These are phyloP conservation scores for Pleodorina starrii DNA, from an alignment of 139 green algal species.

Conservation along the genomic window DNA sequence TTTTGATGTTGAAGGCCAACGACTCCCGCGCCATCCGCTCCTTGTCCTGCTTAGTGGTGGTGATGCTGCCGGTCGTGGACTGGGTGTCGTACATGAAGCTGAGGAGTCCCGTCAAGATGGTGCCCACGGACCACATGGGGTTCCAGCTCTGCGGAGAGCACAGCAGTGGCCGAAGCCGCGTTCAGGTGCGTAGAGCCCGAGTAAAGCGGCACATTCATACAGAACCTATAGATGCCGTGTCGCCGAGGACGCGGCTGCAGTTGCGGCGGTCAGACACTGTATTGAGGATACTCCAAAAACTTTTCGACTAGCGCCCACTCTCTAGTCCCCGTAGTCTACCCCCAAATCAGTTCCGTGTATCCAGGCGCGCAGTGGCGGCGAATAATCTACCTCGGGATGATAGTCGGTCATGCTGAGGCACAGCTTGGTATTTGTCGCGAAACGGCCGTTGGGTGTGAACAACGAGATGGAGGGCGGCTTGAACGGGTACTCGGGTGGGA, in stretches of 20 bases:
- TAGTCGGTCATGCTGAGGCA: conserved; percentile 91
- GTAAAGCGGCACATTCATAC: too few relatives aligned
- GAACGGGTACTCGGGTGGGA: conserved; percentile 83
- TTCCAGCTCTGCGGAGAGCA: conserved; percentile 76
- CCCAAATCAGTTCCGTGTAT: too few relatives aligned
- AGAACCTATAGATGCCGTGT: too few relatives aligned
- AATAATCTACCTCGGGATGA: conserved; percentile 73
- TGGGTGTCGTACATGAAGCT: conserved; percentile 86
- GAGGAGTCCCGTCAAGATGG: conserved; percentile 85
- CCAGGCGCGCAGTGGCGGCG: neutral
- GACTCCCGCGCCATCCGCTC: conserved; percentile 71
- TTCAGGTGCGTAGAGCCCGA: neutral
- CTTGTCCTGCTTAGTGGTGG: conserved; percentile 61
- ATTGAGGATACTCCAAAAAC: neutral
- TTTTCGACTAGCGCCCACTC: neutral
- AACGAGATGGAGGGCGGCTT: conserved; percentile 85
- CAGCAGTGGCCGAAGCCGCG: neutral
- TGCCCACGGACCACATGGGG: conserved; percentile 74
- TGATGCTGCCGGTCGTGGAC: conserved; percentile 73
- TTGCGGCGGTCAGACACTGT: too few relatives aligned
- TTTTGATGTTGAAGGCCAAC: conserved; percentile 82
- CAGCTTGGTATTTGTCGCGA: conserved; percentile 84
- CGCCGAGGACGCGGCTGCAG: too few relatives aligned
- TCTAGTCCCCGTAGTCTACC: neutral
- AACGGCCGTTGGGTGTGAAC: conserved; percentile 89